phyloP scores from a whole-genome alignment of 805 yeast species.

The Tetrapisispora arboricola region DNA sequence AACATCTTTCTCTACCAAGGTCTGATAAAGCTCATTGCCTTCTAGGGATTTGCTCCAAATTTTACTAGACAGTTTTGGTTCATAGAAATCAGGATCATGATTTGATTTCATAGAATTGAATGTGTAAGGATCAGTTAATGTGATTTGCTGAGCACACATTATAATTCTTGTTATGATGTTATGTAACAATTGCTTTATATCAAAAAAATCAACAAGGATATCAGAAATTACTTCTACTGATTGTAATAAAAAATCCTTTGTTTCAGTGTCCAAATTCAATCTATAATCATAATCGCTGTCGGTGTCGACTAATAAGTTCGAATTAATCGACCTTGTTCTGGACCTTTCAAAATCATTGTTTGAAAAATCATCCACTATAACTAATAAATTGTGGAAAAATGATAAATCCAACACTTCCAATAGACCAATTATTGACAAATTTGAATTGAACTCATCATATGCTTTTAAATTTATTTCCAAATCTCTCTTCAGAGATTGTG shows the following conservation, averaged over 20 bases:
- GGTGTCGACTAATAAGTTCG: background rate
- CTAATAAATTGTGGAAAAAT: slow-evolving; percentile 22
- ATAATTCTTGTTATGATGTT: slow-evolving; percentile 47
- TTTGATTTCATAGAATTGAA: slow-evolving; percentile 56
- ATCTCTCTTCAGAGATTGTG: slow-evolving; percentile 10
- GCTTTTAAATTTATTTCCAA: slow-evolving; percentile 22
- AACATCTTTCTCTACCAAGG: slow-evolving; percentile 39
- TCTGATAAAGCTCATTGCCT: slow-evolving; percentile 36
- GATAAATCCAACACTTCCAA: slow-evolving; percentile 26
- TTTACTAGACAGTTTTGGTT: slow-evolving; percentile 14
- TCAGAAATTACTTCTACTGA: slow-evolving; percentile 21
- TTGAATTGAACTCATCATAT: slow-evolving; percentile 25
- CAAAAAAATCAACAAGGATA: slow-evolving; percentile 55
- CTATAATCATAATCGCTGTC: background rate
- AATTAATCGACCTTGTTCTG: background rate
- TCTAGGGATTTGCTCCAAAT: slow-evolving; percentile 6
- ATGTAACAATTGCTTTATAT: slow-evolving; percentile 63
- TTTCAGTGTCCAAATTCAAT: slow-evolving; percentile 18
- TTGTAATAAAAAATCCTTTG: slow-evolving; percentile 25
- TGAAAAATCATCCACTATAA: slow-evolving; percentile 1
- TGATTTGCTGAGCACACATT: slow-evolving; percentile 58
- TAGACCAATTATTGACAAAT: slow-evolving; percentile 19
- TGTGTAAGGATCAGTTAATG: slow-evolving; percentile 66
- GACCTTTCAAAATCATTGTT: background rate
- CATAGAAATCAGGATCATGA: slow-evolving; percentile 25